A percentile compares a stretch with the other conserved stretches of the same genome.
Evolutionary conservation across 345 rosid genomes (phyloP).

Genomic region (Rhizophora apiculata): DNA sequence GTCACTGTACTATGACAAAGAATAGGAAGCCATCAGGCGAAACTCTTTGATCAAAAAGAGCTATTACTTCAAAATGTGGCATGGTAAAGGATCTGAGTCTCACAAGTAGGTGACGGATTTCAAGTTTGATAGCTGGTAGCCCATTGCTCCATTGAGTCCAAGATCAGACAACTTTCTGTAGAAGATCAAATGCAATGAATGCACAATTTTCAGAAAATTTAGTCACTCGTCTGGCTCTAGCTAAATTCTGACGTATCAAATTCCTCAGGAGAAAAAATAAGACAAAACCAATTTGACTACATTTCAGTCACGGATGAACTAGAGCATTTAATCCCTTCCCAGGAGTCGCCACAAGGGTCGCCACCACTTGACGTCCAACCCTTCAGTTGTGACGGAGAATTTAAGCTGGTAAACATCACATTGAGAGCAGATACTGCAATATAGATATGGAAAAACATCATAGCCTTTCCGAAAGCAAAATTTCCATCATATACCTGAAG

Average conservation of each 20-base stretch:
- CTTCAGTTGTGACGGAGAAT: slow-evolving; percentile 62
- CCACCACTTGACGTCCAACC: slow-evolving; percentile 82
- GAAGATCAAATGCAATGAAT: not conserved
- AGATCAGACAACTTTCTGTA: slow-evolving; percentile 71
- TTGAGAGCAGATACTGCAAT: slow-evolving; percentile 76
- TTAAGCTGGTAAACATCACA: slow-evolving; percentile 75
- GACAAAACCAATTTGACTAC: slow-evolving; percentile 25
- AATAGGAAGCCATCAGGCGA: slow-evolving; percentile 25
- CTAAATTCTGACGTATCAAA: too few relatives aligned
- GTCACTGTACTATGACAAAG: slow-evolving; percentile 71
- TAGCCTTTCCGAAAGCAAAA: not conserved
- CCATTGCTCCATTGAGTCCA: slow-evolving; percentile 75
- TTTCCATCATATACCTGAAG: too few relatives aligned
- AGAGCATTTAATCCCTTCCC: slow-evolving; percentile 87
- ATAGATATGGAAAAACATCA: slow-evolving; percentile 17
- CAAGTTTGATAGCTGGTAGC: slow-evolving; percentile 77
- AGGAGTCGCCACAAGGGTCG: slow-evolving; percentile 81
- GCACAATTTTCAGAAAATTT: not conserved
- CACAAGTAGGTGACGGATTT: slow-evolving; percentile 81
- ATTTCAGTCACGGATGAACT: slow-evolving; percentile 77
- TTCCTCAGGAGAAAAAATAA: not conserved
- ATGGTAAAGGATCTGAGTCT: slow-evolving; percentile 28
- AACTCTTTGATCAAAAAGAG: slow-evolving; percentile 5
- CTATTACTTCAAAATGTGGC: slow-evolving; percentile 4
- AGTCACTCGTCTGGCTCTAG: too few relatives aligned